These are phyloP conservation scores for Mycena maculata DNA, from an alignment of 768 basidiomycete genomes.

Conservation along the genomic window DNA sequence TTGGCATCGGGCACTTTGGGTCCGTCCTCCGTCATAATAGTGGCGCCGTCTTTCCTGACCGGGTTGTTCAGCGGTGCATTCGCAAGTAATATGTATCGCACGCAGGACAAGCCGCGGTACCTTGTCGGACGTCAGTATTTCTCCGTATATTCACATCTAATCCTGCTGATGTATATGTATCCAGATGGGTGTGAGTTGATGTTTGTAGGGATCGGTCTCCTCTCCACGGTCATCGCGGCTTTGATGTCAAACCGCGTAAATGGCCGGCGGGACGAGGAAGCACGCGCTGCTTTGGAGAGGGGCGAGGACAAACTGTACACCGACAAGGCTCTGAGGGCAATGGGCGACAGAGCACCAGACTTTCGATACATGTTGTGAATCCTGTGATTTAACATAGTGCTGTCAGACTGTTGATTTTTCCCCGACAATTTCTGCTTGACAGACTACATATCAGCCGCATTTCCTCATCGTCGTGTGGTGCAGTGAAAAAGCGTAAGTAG, in stretches of 20 bases:
- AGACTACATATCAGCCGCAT: no score
- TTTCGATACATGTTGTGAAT: conserved; percentile 65
- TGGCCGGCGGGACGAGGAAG: conserved; percentile 55
- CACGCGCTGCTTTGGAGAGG: conserved; percentile 42
- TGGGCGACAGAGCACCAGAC: conserved; percentile 73
- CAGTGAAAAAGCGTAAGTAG: no score
- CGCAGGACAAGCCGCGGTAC: conserved; percentile 69
- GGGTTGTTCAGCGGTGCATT: conserved; percentile 59
- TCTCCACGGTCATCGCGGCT: conserved; percentile 58
- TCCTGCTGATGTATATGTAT: not conserved
- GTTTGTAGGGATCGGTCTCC: conserved; percentile 74
- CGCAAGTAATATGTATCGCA: conserved; percentile 70
- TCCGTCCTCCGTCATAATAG: no score
- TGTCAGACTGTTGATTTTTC: no score
- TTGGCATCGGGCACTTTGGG: conserved; percentile 71
- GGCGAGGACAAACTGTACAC: conserved; percentile 50
- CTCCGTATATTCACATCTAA: no score
- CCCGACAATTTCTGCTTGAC: no score
- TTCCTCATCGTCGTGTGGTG: no score
- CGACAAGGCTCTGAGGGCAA: conserved; percentile 48
- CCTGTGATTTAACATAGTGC: not conserved
- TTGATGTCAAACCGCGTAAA: conserved; percentile 68
- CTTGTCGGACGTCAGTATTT: conserved; percentile 67
- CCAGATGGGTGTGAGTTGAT: conserved; percentile 72
- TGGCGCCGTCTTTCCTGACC: not conserved